These are phyloP conservation scores for Microsporum ferrugineum DNA, from an alignment of 2,329 filamentous ascomycete genomes.

Conservation along the genomic window DNA sequence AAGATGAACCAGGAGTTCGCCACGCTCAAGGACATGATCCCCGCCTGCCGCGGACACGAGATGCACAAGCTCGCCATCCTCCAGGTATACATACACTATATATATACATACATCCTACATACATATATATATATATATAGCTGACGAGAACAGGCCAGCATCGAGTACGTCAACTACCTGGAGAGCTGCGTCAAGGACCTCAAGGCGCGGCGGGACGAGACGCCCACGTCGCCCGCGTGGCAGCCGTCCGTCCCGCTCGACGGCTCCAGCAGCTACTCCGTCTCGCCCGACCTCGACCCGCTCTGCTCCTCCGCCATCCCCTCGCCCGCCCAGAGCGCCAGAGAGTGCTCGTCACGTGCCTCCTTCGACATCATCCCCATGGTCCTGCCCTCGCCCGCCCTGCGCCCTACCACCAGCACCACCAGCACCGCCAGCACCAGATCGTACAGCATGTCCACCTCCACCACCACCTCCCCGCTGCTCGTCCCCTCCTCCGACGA, in stretches of 20 bases:
- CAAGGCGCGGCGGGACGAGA: slow-evolving; percentile 40
- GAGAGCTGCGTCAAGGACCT: slow-evolving; percentile 77
- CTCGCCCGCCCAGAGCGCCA: slow-evolving; percentile 4
- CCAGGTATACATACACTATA: slow-evolving; percentile 48
- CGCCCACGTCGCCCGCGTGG: slow-evolving; percentile 21
- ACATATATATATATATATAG: neutral
- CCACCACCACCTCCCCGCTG: slow-evolving; percentile 9
- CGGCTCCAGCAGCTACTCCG: slow-evolving; percentile 11
- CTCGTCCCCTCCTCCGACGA: neutral
- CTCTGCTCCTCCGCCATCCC: slow-evolving; percentile 9
- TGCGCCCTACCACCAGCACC: neutral
- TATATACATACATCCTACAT: neutral
- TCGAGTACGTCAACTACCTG: slow-evolving; percentile 90
- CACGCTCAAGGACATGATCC: slow-evolving; percentile 87
- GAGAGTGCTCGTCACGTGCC: slow-evolving; percentile 15
- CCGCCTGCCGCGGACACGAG: slow-evolving; percentile 80
- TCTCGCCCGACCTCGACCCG: slow-evolving; percentile 27
- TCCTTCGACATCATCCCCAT: slow-evolving; percentile 22
- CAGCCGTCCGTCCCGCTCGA: slow-evolving; percentile 8
- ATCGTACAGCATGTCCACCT: slow-evolving; percentile 10
- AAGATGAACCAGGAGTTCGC: slow-evolving; percentile 99
- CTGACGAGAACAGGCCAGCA: slow-evolving; percentile 57
- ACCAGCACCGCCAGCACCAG: slow-evolving; percentile 9
- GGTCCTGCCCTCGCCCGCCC: slow-evolving; percentile 28
- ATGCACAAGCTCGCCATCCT: slow-evolving; percentile 97